Evolutionary conservation across 2,329 filamentous ascomycete genomes (phyloP).

Genomic region (Trichoderma sp.): DNA sequence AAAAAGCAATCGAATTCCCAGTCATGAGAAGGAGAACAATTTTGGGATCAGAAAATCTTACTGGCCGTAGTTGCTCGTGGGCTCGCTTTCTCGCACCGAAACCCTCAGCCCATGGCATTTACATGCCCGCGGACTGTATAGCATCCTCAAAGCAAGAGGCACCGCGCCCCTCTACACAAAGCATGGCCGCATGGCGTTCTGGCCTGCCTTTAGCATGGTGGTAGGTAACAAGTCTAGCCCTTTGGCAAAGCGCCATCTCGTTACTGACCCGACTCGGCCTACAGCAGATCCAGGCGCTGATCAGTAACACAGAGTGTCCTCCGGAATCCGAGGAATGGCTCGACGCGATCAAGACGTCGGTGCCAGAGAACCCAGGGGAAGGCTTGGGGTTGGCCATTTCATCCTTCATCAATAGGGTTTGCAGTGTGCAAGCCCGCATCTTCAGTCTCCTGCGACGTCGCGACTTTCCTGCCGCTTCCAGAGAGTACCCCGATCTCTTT

Average conservation of each 20-base stretch:
- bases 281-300: slow-evolving; percentile 45
- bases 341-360: slow-evolving; percentile 34
- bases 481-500: slow-evolving; percentile 36
- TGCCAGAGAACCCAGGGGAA: slow-evolving; percentile 35
- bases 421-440: slow-evolving; percentile 37
- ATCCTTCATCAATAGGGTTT: slow-evolving; percentile 37
- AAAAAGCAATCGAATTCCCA: not conserved
- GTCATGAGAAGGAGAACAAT: not conserved
- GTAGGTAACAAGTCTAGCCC: slow-evolving; percentile 35
- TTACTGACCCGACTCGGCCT: slow-evolving; percentile 27
- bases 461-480: slow-evolving; percentile 37
- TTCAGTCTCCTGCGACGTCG: slow-evolving; percentile 34
- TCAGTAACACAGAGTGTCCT: slow-evolving; percentile 40
- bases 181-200: slow-evolving; percentile 41
- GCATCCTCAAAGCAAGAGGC: slow-evolving; percentile 44
- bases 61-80: slow-evolving; percentile 42
- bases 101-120: slow-evolving; percentile 43
- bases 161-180: slow-evolving; percentile 33
- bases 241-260: not conserved
- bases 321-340: slow-evolving; percentile 45
- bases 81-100: slow-evolving; percentile 39
- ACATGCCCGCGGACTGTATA: slow-evolving; percentile 43
- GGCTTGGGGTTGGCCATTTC: slow-evolving; percentile 36
- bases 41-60: not conserved
- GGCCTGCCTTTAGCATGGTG: slow-evolving; percentile 45